phyloP scores from a whole-genome alignment of 2,329 filamentous ascomycete genomes.

The Rhynchosporium agropyri region DNA sequence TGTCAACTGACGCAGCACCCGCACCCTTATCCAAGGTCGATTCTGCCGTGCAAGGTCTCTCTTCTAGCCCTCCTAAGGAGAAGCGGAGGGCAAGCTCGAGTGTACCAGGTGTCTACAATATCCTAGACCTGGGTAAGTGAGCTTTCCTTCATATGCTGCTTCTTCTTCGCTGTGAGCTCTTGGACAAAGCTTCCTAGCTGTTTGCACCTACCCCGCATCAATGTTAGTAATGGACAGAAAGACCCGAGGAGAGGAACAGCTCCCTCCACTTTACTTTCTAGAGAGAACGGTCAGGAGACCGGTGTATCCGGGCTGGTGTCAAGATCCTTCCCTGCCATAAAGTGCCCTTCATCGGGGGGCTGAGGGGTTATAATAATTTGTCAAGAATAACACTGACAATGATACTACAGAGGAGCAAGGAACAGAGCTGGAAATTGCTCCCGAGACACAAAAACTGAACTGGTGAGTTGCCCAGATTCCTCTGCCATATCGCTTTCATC shows the following conservation, averaged over 20 bases:
- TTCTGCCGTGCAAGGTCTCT: slow-evolving; percentile 82
- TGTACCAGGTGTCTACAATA: slow-evolving; percentile 74
- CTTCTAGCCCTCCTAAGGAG: slow-evolving; percentile 68
- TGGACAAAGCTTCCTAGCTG: background rate
- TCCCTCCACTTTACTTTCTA: background rate
- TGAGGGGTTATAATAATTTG: background rate
- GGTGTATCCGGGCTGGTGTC: background rate
- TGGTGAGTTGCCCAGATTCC: slow-evolving; percentile 56
- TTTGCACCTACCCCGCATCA: background rate
- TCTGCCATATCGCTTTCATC: background rate
- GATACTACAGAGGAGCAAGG: slow-evolving; percentile 67
- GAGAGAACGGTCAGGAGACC: background rate
- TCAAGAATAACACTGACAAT: slow-evolving; percentile 2
- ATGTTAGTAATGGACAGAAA: background rate
- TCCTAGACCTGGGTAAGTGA: slow-evolving; percentile 79
- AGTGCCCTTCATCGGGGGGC: background rate
- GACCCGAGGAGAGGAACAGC: background rate
- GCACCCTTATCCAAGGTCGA: slow-evolving; percentile 81
- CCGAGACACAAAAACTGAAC: slow-evolving; percentile 84
- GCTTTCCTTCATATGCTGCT: background rate
- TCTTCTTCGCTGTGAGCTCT: background rate
- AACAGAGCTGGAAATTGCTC: slow-evolving; percentile 71
- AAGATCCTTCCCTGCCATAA: background rate
- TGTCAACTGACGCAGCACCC: slow-evolving; percentile 52
- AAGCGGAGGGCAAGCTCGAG: slow-evolving; percentile 72